These are phyloP conservation scores for Saccharomycopsis sp. DNA, from an alignment of 805 yeast genomes.

Conservation along the genomic window DNA sequence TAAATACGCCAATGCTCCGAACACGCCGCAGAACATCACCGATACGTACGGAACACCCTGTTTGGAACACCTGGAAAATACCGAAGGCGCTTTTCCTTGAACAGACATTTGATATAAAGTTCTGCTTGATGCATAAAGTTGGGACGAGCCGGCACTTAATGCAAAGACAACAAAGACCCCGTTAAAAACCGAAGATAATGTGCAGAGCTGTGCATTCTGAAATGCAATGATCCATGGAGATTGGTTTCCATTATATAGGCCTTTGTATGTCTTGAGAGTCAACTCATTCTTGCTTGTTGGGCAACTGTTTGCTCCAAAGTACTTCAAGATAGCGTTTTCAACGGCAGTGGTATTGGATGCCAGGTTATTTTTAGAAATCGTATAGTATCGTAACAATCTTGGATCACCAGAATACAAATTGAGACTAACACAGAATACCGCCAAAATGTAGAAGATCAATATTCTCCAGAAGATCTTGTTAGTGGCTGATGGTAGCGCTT, in stretches of 20 bases:
- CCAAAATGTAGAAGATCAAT: constrained; percentile 54
- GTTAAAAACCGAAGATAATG: constrained; percentile 42
- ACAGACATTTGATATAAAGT: constrained; percentile 48
- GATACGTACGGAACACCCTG: constrained; percentile 70
- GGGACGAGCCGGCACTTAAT: constrained; percentile 50
- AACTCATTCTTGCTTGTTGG: not conserved
- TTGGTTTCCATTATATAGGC: constrained; percentile 40
- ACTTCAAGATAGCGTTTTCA: constrained; percentile 3
- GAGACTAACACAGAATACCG: constrained; percentile 64
- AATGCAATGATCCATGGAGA: constrained; percentile 57
- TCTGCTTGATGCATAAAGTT: constrained; percentile 55
- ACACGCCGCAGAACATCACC: constrained; percentile 48
- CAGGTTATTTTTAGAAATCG: constrained; percentile 4
- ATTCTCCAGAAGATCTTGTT: constrained; percentile 69
- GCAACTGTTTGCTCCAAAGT: constrained; percentile 13
- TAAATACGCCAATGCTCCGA: constrained; percentile 48
- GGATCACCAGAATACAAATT: constrained; percentile 79
- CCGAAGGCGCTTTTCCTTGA: constrained; percentile 54
- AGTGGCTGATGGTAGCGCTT: constrained; percentile 74
- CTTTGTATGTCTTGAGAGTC: constrained; percentile 7
- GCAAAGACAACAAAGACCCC: constrained; percentile 50
- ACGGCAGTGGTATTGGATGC: constrained; percentile 10
- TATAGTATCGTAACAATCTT: constrained; percentile 49
- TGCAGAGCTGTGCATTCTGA: constrained; percentile 46
- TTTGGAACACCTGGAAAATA: constrained; percentile 52